phyloP scores from a whole-genome alignment of 2,329 filamentous ascomycete genomes.

The Penicillium olsonii region DNA sequence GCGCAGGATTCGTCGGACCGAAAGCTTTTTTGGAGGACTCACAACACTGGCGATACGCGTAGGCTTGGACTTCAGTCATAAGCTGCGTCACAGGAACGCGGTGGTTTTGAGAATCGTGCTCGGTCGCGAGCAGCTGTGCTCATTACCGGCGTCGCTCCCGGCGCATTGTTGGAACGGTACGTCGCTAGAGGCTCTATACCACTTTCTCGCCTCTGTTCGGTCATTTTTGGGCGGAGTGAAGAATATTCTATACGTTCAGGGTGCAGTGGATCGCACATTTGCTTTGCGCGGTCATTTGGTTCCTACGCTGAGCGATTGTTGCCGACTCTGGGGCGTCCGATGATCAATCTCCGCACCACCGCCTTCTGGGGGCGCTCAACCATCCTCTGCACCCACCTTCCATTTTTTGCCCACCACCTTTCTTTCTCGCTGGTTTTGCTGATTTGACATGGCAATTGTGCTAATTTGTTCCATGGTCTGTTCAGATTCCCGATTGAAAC shows the following conservation, averaged over 20 bases:
- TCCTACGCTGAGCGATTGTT: constrained; percentile 23
- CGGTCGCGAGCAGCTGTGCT: constrained; percentile 38
- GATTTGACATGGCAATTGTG: constrained; percentile 24
- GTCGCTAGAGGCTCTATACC: constrained; percentile 26
- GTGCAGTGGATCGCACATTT: constrained; percentile 9
- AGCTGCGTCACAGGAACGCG: constrained; percentile 21
- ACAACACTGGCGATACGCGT: constrained; percentile 16
- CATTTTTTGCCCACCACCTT: constrained; percentile 18
- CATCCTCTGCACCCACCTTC: constrained; percentile 23
- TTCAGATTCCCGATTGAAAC: constrained; percentile 21
- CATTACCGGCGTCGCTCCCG: constrained; percentile 31
- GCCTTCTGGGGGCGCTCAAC: constrained; percentile 34
- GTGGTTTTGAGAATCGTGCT: constrained; percentile 30
- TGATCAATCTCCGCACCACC: constrained; percentile 43
- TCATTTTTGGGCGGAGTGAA: neutral
- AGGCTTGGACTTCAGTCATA: constrained; percentile 4
- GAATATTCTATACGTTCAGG: neutral
- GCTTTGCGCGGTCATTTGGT: constrained; percentile 24
- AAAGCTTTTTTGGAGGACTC: constrained; percentile 10
- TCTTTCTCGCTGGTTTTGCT: constrained; percentile 5
- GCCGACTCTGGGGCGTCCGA: constrained; percentile 31
- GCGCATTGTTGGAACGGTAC: constrained; percentile 43
- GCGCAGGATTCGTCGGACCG: constrained; percentile 19
- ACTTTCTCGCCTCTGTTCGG: constrained; percentile 6
- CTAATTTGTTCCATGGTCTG: constrained; percentile 27